Evolutionary conservation across 208 protist species (phyloP).

Genomic region (Entamoeba nuttalli): DNA sequence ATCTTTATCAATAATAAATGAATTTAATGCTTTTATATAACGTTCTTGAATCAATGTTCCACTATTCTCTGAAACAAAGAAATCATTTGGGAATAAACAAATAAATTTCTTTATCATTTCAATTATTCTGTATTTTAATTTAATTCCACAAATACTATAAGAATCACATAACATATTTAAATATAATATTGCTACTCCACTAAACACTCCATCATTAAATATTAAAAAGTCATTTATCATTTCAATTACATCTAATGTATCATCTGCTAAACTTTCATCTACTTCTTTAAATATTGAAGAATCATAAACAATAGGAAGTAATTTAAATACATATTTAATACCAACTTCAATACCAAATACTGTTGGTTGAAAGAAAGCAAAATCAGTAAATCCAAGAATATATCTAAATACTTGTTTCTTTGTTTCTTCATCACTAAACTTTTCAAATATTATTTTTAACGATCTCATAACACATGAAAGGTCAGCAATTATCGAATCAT

Average conservation of each 20-base stretch:
- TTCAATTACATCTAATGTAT: neutral
- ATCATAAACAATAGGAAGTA: neutral
- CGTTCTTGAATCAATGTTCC: neutral
- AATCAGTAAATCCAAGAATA: neutral
- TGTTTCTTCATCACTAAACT: neutral
- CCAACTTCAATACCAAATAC: neutral
- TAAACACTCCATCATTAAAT: neutral
- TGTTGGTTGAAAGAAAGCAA: neutral
- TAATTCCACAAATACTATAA: neutral
- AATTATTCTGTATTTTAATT: neutral
- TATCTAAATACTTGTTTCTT: neutral
- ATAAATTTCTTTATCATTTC: neutral
- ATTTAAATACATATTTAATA: neutral
- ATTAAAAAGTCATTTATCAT: neutral
- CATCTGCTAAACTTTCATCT: neutral
- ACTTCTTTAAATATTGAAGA: neutral
- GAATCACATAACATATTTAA: neutral
- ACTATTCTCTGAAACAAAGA: neutral
- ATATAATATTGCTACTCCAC: neutral
- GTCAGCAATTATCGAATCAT: neutral
- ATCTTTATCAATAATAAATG: neutral
- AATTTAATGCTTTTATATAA: neutral
- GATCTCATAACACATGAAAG: neutral
- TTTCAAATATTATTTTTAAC: neutral
- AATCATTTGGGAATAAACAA: neutral